Evolutionary conservation across 1,284 basidiomycete species (phyloP), one percentile per base, ranked within the genome.

Genomic region (Trametes sp.): DNA sequence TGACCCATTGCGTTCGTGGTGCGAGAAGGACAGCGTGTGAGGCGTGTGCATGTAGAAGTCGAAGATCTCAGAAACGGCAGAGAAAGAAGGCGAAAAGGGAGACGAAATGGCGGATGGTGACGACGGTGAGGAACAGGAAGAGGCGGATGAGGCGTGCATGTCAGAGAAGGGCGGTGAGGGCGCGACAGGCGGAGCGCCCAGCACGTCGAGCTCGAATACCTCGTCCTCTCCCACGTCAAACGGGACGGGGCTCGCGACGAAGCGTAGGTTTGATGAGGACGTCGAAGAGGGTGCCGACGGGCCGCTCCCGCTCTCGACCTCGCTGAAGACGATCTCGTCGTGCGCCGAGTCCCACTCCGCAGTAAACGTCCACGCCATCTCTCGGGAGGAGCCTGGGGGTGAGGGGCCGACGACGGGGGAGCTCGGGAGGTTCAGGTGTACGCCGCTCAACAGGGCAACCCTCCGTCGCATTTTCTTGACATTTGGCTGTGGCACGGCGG

Each of bases 401-500:
- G 70, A 65, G 10, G 65, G 57, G 48, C 60, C 65, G 58, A 62
- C 58, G 64, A 73, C 49, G 57, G 62, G 49, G 65, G 74, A 38
- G 69, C 66, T 54, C 62, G 70, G 52, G 70, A 75, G 68, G 54
- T 69, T 67, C 8, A 75, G 67, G 57, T 69, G 70, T 16, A 72
- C 64, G 16, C 73, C 70, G 51, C 68, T 74, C 36, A 72, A 45
- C 29, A 75, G 65, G 8, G 66, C 66, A 16, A 69, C 74, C 45
- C 70, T 65, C 31, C 74, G 69, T 4, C 74, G 73, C 54, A 69
- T 70, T 65, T 75, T 75, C 69, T 75, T 75, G 44, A 74, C 69
- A 58, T 68, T 69, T 10, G 69, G 62, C 38, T 72, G 72, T 23
- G 69, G 63, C 36, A 62, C 62, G 33, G 61, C 53, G 28, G 42